A percentile compares a stretch with the other conserved stretches of the same genome.
phyloP scores from a whole-genome alignment of 2,329 filamentous ascomycete species.

The Scortechinia acanthostroma region DNA sequence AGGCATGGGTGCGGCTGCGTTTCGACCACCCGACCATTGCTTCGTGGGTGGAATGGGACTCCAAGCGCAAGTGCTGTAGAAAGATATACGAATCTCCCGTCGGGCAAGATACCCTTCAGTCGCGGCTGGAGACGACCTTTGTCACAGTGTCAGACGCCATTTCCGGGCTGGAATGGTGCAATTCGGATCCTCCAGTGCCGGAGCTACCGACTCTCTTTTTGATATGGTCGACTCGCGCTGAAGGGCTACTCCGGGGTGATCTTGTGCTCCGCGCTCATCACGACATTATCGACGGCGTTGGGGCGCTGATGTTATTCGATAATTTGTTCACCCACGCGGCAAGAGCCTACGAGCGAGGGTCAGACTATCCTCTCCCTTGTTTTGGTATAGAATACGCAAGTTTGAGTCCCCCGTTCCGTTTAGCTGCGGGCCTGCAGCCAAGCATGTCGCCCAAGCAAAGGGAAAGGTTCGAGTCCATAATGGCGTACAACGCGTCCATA shows the following conservation, averaged over 20 bases:
- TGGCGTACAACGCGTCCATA: constrained; percentile 4
- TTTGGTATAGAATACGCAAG: constrained; percentile 10
- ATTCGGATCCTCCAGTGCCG: constrained; percentile 21
- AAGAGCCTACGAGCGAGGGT: constrained; percentile 9
- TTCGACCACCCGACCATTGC: constrained; percentile 22
- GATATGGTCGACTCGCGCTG: constrained; percentile 8
- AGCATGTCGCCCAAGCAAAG: constrained; percentile 7
- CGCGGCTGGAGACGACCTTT: constrained; percentile 21
- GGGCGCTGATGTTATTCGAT: constrained; percentile 22
- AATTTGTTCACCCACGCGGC: constrained; percentile 14
- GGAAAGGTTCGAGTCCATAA: constrained; percentile 7
- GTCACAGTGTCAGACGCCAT: constrained; percentile 10
- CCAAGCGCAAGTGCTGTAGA: constrained; percentile 9
- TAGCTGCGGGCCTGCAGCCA: constrained; percentile 12
- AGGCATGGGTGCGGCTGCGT: constrained; percentile 22
- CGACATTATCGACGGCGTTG: constrained; percentile 29
- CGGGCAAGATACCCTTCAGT: constrained; percentile 4
- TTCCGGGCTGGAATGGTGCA: constrained; percentile 20
- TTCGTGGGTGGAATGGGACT: constrained; percentile 12
- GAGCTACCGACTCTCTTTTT: constrained; percentile 20
- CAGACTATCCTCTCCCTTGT: constrained; percentile 5
- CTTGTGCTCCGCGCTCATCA: constrained; percentile 25
- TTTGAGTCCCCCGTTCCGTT: constrained; percentile 15
- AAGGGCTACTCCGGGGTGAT: constrained; percentile 9
- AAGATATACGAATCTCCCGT: constrained; percentile 14